Conservation (phyloP, 2,329 filamentous ascomycete genomes). For the Ramularia endophylla region DNA sequence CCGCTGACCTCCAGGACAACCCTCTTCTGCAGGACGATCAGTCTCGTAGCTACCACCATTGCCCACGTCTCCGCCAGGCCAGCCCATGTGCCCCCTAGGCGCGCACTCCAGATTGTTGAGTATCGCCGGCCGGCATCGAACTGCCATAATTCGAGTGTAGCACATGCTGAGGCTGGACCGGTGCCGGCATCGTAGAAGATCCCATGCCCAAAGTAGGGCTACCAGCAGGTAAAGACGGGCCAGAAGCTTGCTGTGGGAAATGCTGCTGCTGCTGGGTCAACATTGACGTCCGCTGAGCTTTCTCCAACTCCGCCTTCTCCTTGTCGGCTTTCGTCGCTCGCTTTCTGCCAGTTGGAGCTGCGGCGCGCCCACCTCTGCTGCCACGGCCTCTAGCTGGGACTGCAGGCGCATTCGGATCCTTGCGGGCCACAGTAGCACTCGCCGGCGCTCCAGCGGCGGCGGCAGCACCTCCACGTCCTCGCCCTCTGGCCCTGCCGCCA, state of each 20-base stretch:
- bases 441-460: constrained; percentile 26
- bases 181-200: no score
- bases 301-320: constrained; percentile 58
- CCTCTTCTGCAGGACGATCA: no score
- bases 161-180: no score
- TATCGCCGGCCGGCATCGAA: no score
- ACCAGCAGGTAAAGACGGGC: neutral
- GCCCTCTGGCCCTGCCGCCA: constrained; percentile 49
- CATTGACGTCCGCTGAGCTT: no score
- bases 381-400: constrained; percentile 37
- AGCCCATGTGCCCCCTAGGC: no score
- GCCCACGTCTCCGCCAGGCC: no score
- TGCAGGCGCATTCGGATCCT: constrained; percentile 11
- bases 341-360: constrained; percentile 49
- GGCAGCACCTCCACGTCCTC: constrained; percentile 46
- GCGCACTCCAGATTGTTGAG: no score
- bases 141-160: no score
- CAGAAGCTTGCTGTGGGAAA: neutral
- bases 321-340: neutral
- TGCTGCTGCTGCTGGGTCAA: neutral
- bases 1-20: no score
- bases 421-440: neutral
- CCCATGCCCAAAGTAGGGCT: no score
- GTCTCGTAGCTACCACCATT: no score
- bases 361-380: constrained; percentile 63